Conservation (phyloP, 345 rosid genomes). For the Bretschneidera sinensis region DNA sequence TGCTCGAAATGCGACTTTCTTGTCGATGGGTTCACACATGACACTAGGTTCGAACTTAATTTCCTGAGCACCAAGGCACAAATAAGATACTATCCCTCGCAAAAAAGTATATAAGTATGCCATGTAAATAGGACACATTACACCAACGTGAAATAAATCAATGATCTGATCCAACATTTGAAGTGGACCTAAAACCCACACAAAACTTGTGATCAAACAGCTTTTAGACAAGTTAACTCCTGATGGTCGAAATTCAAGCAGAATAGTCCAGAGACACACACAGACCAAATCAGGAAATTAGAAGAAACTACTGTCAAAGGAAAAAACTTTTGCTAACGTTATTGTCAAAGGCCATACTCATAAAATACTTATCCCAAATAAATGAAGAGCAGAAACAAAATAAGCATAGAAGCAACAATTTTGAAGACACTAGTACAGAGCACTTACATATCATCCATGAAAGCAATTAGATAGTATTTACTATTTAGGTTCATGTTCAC, state of each 20-base stretch:
- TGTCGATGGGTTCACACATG: slow-evolving; percentile 84
- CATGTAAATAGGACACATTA: neutral
- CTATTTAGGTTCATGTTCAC: too few relatives aligned
- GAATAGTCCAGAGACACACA: neutral
- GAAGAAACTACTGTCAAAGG: neutral
- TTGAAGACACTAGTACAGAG: too few relatives aligned
- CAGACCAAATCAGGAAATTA: neutral
- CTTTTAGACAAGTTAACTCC: slow-evolving; percentile 12
- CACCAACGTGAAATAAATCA: neutral
- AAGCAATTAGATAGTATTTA: neutral
- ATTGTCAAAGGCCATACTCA: neutral
- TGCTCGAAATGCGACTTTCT: slow-evolving; percentile 56
- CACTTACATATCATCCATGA: too few relatives aligned
- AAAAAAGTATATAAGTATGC: neutral
- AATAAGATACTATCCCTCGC: neutral
- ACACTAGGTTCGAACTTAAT: slow-evolving; percentile 88
- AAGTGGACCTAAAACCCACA: neutral
- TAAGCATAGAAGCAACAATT: neutral
- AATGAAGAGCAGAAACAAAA: neutral
- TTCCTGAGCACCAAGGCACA: slow-evolving; percentile 44
- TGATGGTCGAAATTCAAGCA: slow-evolving; percentile 30
- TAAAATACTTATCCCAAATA: neutral
- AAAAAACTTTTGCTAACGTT: neutral
- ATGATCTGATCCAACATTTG: neutral
- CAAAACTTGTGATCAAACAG: neutral